A percentile compares a stretch with the other conserved stretches of the same genome.
phyloP scores from a whole-genome alignment of 2,329 filamentous ascomycete genomes.

The Raffaelea deltoideospora region DNA sequence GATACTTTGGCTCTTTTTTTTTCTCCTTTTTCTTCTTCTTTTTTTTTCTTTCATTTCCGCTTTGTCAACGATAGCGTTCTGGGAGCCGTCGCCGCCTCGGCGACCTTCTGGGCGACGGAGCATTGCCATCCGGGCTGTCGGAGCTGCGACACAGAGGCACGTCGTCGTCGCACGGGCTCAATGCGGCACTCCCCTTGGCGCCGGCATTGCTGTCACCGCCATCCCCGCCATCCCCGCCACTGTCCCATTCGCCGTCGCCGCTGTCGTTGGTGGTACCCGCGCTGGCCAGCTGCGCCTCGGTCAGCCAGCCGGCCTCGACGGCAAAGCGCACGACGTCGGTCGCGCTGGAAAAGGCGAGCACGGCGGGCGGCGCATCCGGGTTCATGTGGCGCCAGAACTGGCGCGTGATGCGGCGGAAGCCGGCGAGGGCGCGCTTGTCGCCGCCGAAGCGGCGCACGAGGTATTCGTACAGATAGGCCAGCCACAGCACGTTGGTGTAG shows the following conservation, averaged over 20 bases:
- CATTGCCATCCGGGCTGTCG: constrained; percentile 5
- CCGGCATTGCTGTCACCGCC: not conserved
- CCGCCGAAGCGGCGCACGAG: constrained; percentile 31
- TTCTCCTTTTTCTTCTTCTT: too few species aligned
- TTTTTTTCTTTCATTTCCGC: too few species aligned
- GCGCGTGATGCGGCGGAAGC: constrained; percentile 31
- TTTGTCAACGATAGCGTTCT: constrained; percentile 2
- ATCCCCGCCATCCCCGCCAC: not conserved
- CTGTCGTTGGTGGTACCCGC: not conserved
- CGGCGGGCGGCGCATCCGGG: constrained; percentile 28
- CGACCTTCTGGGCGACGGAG: constrained; percentile 7
- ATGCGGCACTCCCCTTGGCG: not conserved
- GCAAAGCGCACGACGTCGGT: constrained; percentile 42
- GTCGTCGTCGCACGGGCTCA: too few species aligned
- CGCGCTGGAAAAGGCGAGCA: constrained; percentile 38
- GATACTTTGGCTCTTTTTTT: too few species aligned
- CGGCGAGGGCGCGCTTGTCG: constrained; percentile 25
- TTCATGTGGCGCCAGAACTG: constrained; percentile 40
- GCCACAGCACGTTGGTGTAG: constrained; percentile 52
- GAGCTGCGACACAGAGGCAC: too few species aligned
- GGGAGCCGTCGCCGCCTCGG: constrained; percentile 7
- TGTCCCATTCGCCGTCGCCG: not conserved
- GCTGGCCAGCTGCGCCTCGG: constrained; percentile 33
- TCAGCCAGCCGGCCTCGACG: constrained; percentile 42
- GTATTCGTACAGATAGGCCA: constrained; percentile 45